Base-by-base conservation (phyloP, 768 basidiomycete genomes). In the Rhizopogon roseolus region DNA sequence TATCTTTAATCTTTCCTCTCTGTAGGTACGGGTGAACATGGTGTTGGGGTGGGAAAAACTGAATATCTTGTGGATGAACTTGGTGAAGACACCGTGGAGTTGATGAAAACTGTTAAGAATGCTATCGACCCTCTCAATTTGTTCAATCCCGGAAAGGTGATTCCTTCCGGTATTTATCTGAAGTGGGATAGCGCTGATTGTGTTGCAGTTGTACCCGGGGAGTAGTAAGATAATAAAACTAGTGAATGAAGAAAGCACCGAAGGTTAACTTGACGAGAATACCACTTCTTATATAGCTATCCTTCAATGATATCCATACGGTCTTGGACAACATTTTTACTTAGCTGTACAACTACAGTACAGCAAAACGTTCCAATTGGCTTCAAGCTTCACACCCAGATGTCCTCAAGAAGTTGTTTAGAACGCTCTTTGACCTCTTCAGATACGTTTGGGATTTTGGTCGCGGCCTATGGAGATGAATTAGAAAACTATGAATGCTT, bases 31-130 rank as follows among this genome's bases (percentile, higher is more conserved):
- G 90, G 90, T 8, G 91, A 94, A 66, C 92, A 94, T 66, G 92
- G 92, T 0, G 86, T 94, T 13, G 92, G 93, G 1, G 69, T 93
- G 6, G 92, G 92, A 9, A 94, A 94, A 73, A 87, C 83, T 60
- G 81, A 88, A 62, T 96, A 90, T 67, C 79, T 98, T 2, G 66
- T 73, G 16, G 78, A 85, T n/a, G 95, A 98, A 66, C 79, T 98
- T 0, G 95, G 95, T 0, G 74, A 73, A 43, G 85, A 83, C 4
- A 95, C 93, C 0, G 85, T 97, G 10, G 80, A 82, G 44, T 72
- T 96, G 9, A 93, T 97, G 93, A 84, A 82, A 73, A 81, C 77
- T n/a, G 77, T 97, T 61, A 98, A 96, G 69, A 70, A 71, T 39
- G 78, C 85, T 2, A 73, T 93, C 11, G 93, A 96, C 67, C 93